These are phyloP conservation scores for Diversispora epigaea DNA, from an alignment of 192 early-diverging fungal species.

Conservation along the genomic window DNA sequence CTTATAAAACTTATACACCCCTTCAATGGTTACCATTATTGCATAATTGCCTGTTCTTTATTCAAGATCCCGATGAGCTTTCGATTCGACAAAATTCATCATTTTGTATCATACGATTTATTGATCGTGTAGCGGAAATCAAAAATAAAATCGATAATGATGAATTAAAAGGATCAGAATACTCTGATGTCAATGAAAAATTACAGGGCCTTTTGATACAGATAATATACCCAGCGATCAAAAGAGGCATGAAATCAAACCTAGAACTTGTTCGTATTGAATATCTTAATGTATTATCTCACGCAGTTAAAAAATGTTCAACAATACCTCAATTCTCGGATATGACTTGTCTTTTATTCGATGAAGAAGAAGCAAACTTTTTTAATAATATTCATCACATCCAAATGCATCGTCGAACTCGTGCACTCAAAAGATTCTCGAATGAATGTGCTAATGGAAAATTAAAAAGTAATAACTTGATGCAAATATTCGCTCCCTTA, in stretches of 20 bases:
- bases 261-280: constrained; percentile 66
- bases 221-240: constrained; percentile 71
- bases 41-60: constrained; percentile 80
- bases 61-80: constrained; percentile 84
- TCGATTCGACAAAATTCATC: constrained; percentile 83
- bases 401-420: constrained; percentile 89
- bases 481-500: constrained; percentile 80
- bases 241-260: constrained; percentile 59
- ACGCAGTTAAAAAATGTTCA: constrained; percentile 62
- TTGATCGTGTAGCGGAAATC: constrained; percentile 51
- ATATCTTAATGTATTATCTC: constrained; percentile 64
- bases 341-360: constrained; percentile 64
- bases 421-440: constrained; percentile 76
- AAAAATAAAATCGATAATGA: constrained; percentile 25
- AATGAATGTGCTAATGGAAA: constrained; percentile 47
- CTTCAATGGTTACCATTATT: constrained; percentile 88
- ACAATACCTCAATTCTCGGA: constrained; percentile 59
- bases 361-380: constrained; percentile 91
- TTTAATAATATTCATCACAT: constrained; percentile 96
- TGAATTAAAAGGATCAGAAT: constrained; percentile 1
- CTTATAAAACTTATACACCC: constrained; percentile 64
- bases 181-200: constrained; percentile 35
- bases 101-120: constrained; percentile 70
- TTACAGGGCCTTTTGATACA: constrained; percentile 55
- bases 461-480: constrained; percentile 52